Evolutionary conservation across 225 moss, liverwort and hornwort species (phyloP), one percentile per base, ranked within the genome.

Genomic region (Polytrichum formosum): DNA sequence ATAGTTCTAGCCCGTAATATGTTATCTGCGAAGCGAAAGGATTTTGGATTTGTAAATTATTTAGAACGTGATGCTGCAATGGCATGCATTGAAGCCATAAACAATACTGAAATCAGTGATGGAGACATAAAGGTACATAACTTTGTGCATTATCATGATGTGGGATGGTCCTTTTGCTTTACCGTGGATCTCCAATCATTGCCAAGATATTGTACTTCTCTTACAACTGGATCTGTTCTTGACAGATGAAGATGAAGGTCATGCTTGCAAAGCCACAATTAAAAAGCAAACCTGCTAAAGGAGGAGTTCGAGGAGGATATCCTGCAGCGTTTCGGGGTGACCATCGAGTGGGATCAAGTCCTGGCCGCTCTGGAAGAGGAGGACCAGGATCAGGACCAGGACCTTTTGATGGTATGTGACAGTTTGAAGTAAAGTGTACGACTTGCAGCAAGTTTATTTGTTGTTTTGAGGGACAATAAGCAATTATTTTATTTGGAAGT

Each of bases 191-290:
- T 46, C 46, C 46, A 46, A 46, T 10, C 1, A 13, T 16, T 46
- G 2, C 16, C 3, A 46, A 46, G 16, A 26, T 23, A 5, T 63
- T 4, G 22, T 26, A 23, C 37, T 31, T 16, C 46, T 26, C 17
- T 31, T 61, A 23, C 37, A 5, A 61, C 6, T 71, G 28, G 4
- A 6, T 31, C n/a, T 62, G 60, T 35, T 0, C 13, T 56, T 8
- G 0, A 23, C 28, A 88, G 88, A 88, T 88, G 82, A 82, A 82
- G 75, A 72, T 88, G 18, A 88, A 88, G 75, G 85, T 85, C 18
- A 80, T 82, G 82, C 73, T 88, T 31, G 85, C 88, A 59, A 88
- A 88, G 70, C 85, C 88, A 63, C 85, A 85, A 76, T 68, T 72
- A 5, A 88, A 88, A 78, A 85, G 76, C 55, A 88, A 88, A 66